A percentile compares a stretch with the other conserved stretches of the same genome.
Evolutionary conservation across 352 stramenopile genomes (phyloP).

Genomic region (Pythium diclinum): DNA sequence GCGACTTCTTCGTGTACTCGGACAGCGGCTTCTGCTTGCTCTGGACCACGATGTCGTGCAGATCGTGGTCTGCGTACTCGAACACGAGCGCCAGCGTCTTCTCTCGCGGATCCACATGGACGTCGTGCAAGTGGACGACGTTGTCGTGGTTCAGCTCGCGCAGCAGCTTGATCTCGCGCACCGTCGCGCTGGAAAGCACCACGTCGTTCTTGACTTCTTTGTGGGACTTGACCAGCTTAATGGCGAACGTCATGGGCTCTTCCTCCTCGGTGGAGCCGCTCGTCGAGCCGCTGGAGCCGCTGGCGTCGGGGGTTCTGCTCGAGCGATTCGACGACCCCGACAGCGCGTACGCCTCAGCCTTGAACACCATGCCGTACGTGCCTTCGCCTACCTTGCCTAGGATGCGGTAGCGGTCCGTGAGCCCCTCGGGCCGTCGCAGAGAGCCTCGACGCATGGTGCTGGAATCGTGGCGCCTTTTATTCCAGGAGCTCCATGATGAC

Average conservation of each 20-base stretch:
- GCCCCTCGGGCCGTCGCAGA: slow-evolving; percentile 58
- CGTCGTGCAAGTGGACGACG: slow-evolving; percentile 82
- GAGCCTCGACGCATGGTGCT: slow-evolving; percentile 54
- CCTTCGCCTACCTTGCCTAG: slow-evolving; percentile 87
- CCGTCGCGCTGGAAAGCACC: slow-evolving; percentile 81
- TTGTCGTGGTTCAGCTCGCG: slow-evolving; percentile 87
- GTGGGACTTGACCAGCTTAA: slow-evolving; percentile 89
- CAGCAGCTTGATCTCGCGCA: slow-evolving; percentile 90
- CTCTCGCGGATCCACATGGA: slow-evolving; percentile 81
- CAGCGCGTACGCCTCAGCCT: slow-evolving; percentile 59
- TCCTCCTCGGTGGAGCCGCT: slow-evolving; percentile 44
- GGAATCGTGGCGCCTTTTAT: background rate
- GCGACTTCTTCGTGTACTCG: slow-evolving; percentile 90
- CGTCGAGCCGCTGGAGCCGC: slow-evolving; percentile 11
- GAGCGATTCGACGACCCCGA: slow-evolving; percentile 35
- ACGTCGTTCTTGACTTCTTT: slow-evolving; percentile 90
- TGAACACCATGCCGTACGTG: slow-evolving; percentile 90
- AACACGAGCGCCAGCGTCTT: slow-evolving; percentile 86
- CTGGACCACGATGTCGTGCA: slow-evolving; percentile 88
- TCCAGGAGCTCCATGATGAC: background rate
- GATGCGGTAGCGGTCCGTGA: slow-evolving; percentile 85
- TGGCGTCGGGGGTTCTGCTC: slow-evolving; percentile 21
- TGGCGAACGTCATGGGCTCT: slow-evolving; percentile 80
- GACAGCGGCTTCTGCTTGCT: slow-evolving; percentile 87
- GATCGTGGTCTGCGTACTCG: slow-evolving; percentile 88